Conservation (phyloP, 805 yeast species). For the Kodamaea laetipori region DNA sequence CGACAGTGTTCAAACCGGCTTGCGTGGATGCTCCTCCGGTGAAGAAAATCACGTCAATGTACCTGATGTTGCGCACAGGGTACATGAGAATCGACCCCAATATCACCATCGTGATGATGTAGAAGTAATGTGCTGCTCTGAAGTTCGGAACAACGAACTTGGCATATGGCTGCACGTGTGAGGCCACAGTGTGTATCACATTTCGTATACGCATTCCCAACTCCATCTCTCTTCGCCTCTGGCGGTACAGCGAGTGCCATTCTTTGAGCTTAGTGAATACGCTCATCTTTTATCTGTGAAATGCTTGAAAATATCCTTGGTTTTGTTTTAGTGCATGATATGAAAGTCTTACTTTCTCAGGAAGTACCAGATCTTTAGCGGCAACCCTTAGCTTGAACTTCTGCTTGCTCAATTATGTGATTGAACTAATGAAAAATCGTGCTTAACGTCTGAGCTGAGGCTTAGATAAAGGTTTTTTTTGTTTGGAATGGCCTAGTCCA, state of each 20-base stretch:
- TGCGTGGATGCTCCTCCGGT: conserved; percentile 82
- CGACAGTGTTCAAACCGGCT: conserved; percentile 86
- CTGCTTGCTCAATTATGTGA: too few relatives aligned
- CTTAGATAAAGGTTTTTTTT: too few relatives aligned
- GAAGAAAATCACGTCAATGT: conserved; percentile 80
- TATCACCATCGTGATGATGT: conserved; percentile 60
- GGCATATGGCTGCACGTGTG: conserved; percentile 43
- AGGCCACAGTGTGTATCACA: conserved; percentile 36
- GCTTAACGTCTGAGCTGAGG: too few relatives aligned
- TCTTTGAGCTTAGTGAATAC: conserved; percentile 4
- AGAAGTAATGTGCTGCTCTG: conserved; percentile 70
- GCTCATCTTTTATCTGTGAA: neutral
- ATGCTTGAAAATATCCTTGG: too few relatives aligned
- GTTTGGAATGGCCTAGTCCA: too few relatives aligned
- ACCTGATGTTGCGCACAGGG: conserved; percentile 64
- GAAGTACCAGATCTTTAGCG: too few relatives aligned
- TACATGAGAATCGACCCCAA: conserved; percentile 75
- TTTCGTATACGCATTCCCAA: conserved; percentile 32
- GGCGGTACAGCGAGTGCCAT: conserved; percentile 9
- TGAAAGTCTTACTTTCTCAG: too few relatives aligned
- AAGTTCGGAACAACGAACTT: conserved; percentile 52
- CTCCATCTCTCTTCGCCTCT: conserved; percentile 13
- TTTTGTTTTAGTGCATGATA: neutral
- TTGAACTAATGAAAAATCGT: too few relatives aligned
- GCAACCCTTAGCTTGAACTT: too few relatives aligned